Percentiles rank a stretch among this genome's conserved stretches.
Conservation (phyloP, 176 grass and related monocot genomes). For the Zoysia pacifica region DNA sequence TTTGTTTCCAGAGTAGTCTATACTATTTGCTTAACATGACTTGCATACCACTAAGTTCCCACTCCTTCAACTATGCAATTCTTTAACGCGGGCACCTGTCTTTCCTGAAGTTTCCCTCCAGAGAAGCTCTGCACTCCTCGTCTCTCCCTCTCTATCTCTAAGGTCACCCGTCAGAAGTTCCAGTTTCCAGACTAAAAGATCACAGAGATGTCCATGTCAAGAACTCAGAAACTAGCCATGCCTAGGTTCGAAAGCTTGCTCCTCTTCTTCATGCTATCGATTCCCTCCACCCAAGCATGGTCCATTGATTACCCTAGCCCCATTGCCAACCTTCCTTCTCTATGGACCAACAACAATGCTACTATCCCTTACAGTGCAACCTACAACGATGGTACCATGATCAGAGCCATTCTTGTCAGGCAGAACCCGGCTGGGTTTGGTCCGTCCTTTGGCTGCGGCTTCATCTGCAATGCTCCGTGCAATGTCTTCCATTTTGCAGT, state of each 20-base stretch:
- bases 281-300: constrained; percentile 47
- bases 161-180: constrained; percentile 5
- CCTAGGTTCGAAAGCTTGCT: constrained; percentile 23
- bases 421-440: constrained; percentile 35
- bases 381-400: neutral
- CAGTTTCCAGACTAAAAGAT: constrained; percentile 27
- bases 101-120: constrained; percentile 35
- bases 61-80: constrained; percentile 32
- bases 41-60: constrained; percentile 23
- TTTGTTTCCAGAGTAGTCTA: constrained; percentile 25
- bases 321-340: constrained; percentile 48
- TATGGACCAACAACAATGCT: constrained; percentile 49
- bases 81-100: constrained; percentile 13
- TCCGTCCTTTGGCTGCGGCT: constrained; percentile 50
- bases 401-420: constrained; percentile 54
- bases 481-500: constrained; percentile 53
- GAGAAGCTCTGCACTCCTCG: constrained; percentile 1
- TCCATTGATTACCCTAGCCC: constrained; percentile 53
- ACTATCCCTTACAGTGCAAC: constrained; percentile 39
- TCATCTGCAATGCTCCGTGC: constrained; percentile 54
- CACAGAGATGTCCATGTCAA: constrained; percentile 33
- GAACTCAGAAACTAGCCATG: constrained; percentile 35
- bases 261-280: constrained; percentile 29
- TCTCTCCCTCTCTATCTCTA: constrained; percentile 2
- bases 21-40: too few species aligned